phyloP scores from a whole-genome alignment of 2,329 filamentous ascomycete species.

The Chaetomium sp. region DNA sequence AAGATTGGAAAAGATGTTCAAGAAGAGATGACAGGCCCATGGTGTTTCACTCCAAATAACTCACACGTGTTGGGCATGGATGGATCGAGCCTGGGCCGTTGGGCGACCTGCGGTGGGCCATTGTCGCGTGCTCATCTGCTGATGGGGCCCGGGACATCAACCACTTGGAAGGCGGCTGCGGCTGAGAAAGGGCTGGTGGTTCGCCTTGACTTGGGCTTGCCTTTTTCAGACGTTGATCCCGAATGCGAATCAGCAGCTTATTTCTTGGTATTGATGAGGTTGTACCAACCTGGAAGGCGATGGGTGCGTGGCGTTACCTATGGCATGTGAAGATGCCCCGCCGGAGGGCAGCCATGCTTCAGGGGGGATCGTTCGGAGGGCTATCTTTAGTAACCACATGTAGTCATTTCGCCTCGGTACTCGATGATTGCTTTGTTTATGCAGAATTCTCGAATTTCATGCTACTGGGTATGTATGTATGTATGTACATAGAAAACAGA shows the following conservation, averaged over 20 bases:
- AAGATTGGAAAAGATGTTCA: not conserved
- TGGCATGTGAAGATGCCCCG: slow-evolving; percentile 7
- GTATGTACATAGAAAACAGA: too few species aligned
- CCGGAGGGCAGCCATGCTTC: not conserved
- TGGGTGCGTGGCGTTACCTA: not conserved
- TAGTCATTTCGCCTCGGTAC: not conserved
- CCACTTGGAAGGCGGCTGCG: not conserved
- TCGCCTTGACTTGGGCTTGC: slow-evolving; percentile 3
- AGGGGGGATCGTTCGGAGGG: not conserved
- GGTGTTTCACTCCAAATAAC: slow-evolving; percentile 5
- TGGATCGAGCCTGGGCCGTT: not conserved
- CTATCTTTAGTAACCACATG: too few species aligned
- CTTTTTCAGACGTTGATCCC: not conserved
- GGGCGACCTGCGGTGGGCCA: not conserved
- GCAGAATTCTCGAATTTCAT: not conserved
- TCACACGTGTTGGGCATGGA: slow-evolving; percentile 17
- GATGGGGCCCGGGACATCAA: not conserved
- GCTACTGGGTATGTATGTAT: too few species aligned
- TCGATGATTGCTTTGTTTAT: not conserved
- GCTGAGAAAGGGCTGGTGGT: not conserved
- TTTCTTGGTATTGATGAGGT: not conserved
- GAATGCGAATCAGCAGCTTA: not conserved
- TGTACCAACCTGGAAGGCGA: not conserved
- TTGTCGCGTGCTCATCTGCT: slow-evolving; percentile 15
- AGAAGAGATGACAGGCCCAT: not conserved